Evolutionary conservation across 306 rosid genomes (phyloP).

Genomic region (Coriaria nepalensis): DNA sequence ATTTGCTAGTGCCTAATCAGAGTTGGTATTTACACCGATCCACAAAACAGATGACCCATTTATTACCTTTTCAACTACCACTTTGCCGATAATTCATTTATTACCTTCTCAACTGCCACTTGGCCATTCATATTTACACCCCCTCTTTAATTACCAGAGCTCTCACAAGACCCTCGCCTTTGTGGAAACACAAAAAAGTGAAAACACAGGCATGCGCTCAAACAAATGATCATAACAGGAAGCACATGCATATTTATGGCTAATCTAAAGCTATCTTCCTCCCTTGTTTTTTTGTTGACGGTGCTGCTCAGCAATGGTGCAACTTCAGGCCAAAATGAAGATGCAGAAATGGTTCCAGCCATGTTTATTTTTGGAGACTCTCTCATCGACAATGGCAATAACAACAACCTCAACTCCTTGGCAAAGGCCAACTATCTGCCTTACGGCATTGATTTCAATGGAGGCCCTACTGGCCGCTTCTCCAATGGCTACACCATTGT

Average conservation of each 20-base stretch:
- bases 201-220: not conserved
- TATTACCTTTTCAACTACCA: slow-evolving; percentile 45
- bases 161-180: not conserved
- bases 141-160: not conserved
- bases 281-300: slow-evolving; percentile 16
- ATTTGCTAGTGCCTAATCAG: too few relatives aligned
- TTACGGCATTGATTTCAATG: slow-evolving; percentile 80
- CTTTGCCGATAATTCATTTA: slow-evolving; percentile 44
- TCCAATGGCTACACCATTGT: slow-evolving; percentile 82
- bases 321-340: slow-evolving; percentile 25
- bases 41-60: too few relatives aligned
- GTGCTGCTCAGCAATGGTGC: slow-evolving; percentile 1
- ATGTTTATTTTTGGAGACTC: slow-evolving; percentile 93
- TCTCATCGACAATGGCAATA: slow-evolving; percentile 86
- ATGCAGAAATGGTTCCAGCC: slow-evolving; percentile 59
- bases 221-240: too few relatives aligned
- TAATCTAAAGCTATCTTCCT: slow-evolving; percentile 6
- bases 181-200: not conserved
- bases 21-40: too few relatives aligned
- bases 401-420: slow-evolving; percentile 67
- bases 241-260: too few relatives aligned
- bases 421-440: slow-evolving; percentile 92
- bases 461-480: slow-evolving; percentile 89
- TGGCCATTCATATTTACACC: slow-evolving; percentile 16
- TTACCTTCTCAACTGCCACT: slow-evolving; percentile 40